These are phyloP conservation scores for Apiotrichum veenhuisii DNA, from an alignment of 1,284 basidiomycete genomes.

Conservation along the genomic window DNA sequence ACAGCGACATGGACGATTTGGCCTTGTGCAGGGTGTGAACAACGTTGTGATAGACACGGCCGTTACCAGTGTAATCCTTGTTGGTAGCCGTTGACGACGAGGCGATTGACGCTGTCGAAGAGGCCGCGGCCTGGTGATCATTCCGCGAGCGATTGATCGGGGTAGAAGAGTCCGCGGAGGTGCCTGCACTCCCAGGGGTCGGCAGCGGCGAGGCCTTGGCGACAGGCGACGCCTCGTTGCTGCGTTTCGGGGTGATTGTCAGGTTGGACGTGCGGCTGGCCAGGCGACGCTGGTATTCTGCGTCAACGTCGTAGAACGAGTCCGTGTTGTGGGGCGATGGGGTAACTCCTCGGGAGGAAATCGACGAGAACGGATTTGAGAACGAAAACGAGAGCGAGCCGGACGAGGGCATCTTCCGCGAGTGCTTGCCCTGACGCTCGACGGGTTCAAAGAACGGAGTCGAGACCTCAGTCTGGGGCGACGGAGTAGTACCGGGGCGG, in stretches of 20 bases:
- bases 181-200: not conserved
- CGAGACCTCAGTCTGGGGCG: too few species aligned
- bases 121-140: not conserved
- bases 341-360: not conserved
- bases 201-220: not conserved
- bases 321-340: not conserved
- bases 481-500: too few species aligned
- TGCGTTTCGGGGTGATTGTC: not conserved
- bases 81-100: not conserved
- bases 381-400: not conserved
- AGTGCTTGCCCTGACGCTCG: too few species aligned
- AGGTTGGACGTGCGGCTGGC: conserved; percentile 6
- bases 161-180: not conserved
- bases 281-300: conserved; percentile 7
- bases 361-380: not conserved
- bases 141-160: not conserved
- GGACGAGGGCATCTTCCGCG: too few species aligned
- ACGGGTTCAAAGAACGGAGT: too few species aligned
- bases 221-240: not conserved
- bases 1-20: too few species aligned
- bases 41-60: not conserved
- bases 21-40: too few species aligned
- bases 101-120: not conserved
- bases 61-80: not conserved
- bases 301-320: conserved; percentile 2